phyloP scores from a whole-genome alignment of 371 early-diverging fungal species.

The Apophysomyces ossiformis region DNA sequence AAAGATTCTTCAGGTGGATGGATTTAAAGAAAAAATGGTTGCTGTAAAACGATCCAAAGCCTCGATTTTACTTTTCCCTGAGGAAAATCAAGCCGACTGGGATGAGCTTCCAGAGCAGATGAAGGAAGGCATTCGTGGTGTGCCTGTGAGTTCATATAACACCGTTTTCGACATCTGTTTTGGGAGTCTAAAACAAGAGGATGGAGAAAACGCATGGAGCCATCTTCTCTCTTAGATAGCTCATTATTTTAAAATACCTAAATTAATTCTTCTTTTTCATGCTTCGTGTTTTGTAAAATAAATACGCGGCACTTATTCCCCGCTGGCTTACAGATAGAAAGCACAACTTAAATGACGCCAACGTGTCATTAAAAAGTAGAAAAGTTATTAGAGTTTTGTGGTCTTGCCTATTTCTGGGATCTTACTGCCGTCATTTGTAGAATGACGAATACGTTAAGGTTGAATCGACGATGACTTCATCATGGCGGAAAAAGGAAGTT shows the following conservation, averaged over 20 bases:
- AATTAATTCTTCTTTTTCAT: neutral
- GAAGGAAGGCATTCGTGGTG: constrained; percentile 81
- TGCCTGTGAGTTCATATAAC: constrained; percentile 82
- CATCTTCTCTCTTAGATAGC: constrained; percentile 9
- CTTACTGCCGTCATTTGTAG: too few relatives aligned
- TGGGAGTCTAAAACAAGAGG: constrained; percentile 35
- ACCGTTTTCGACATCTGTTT: constrained; percentile 60
- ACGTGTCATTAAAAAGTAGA: too few relatives aligned
- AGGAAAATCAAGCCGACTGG: constrained; percentile 88
- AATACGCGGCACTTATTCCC: too few relatives aligned
- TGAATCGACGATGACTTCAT: too few relatives aligned
- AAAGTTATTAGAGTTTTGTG: too few relatives aligned
- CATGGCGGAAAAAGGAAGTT: too few relatives aligned
- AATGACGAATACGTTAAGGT: too few relatives aligned
- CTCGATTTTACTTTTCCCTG: constrained; percentile 84
- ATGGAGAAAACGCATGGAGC: constrained; percentile 40
- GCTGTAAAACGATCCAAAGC: constrained; percentile 94
- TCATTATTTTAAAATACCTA: neutral
- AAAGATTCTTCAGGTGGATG: constrained; percentile 94
- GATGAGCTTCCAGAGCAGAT: constrained; percentile 89
- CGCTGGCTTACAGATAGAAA: too few relatives aligned
- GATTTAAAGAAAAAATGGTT: constrained; percentile 94
- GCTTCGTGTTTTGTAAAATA: too few relatives aligned
- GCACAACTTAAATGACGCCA: too few relatives aligned
- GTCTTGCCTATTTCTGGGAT: too few relatives aligned